phyloP scores from a whole-genome alignment of 2,329 filamentous ascomycete species.

The Mollisiaceae sp. region DNA sequence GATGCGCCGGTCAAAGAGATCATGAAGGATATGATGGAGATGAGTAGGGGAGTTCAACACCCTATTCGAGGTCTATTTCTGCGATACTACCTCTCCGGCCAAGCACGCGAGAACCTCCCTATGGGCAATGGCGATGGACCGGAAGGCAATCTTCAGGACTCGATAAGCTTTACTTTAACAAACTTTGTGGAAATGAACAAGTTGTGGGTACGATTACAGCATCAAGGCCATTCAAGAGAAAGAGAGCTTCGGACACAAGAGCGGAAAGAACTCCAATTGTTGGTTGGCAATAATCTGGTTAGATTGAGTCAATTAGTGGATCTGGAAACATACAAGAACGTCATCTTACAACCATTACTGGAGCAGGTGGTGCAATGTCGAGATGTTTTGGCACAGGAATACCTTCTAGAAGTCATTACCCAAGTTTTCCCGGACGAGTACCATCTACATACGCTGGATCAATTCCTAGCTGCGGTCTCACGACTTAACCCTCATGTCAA shows the following conservation, averaged over 20 bases:
- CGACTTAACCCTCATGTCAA: constrained; percentile 95
- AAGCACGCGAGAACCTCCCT: constrained; percentile 88
- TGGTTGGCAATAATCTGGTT: constrained; percentile 96
- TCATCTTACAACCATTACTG: constrained; percentile 84
- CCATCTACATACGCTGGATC: constrained; percentile 94
- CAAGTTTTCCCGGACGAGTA: constrained; percentile 99
- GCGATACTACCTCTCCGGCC: constrained; percentile 93
- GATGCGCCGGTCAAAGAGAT: constrained; percentile 99
- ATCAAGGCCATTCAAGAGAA: constrained; percentile 95
- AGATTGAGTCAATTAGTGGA: constrained; percentile 95
- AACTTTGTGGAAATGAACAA: constrained; percentile 99
- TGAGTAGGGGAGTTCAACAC: constrained; percentile 97
- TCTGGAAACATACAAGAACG: constrained; percentile 89
- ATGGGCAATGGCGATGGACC: constrained; percentile 84
- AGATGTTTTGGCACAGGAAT: constrained; percentile 96
- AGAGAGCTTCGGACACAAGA: constrained; percentile 92
- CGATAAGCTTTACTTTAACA: constrained; percentile 95
- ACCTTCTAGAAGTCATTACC: constrained; percentile 95
- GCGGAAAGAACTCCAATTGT: constrained; percentile 89
- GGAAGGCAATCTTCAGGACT: constrained; percentile 94
- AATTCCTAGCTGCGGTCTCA: constrained; percentile 91
- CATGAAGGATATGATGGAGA: constrained; percentile 99
- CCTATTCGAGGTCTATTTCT: constrained; percentile 94
- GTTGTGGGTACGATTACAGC: constrained; percentile 95
- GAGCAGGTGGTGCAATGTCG: constrained; percentile 98